Base-by-base conservation (phyloP, 176 grass and related monocot genomes). In the Dactylis glomerata region DNA sequence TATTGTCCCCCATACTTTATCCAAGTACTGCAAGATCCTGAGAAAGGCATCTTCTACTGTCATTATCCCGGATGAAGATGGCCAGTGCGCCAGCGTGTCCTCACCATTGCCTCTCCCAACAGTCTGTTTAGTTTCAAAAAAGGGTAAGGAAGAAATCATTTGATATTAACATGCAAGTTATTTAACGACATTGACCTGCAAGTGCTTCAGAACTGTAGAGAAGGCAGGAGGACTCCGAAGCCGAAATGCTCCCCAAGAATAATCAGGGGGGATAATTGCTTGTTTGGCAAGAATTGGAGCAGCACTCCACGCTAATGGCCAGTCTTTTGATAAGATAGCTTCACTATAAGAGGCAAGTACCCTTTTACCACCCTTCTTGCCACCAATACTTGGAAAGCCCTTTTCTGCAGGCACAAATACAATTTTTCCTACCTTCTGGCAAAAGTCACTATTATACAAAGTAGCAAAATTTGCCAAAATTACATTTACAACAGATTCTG, bases 41-140 rank as follows among this genome's bases (percentile, higher is more conserved):
- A 92, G 72, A 84, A 98, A 98, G 70, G 92, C 85, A 68, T 91
- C 81, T 88, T 98, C 92, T 32, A 98, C 95, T 17, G 91, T 92
- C 79, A 95, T 93, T 75, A 98, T 89, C 72, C 85, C 89, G 44
- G 87, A 77, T 57, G 92, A 95, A 44, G 88, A 89, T 81, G 95
- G 92, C 92, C 95, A 98, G 84, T 95, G 95, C 49, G 92, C 95
- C 81, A 98, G 87, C 15, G 95, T 95, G 71, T 95, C 95, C 89
- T 88, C 91, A 22, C 95, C 95, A 92, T 95, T 98, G 85, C 92
- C 89, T 93, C 86, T 92, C 78, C 92, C 95, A 78, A 98, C 89
- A 89, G 84, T 89, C 95, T 98, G 73, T 79, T 71, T 47, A 69
- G 58, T 83, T 91, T 73, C 56, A 66, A 26, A 69, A 71, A 86